Evolutionary conservation across 768 basidiomycete species (phyloP), one percentile per base, ranked within the genome.

Genomic region (Suillus cothurnatus): DNA sequence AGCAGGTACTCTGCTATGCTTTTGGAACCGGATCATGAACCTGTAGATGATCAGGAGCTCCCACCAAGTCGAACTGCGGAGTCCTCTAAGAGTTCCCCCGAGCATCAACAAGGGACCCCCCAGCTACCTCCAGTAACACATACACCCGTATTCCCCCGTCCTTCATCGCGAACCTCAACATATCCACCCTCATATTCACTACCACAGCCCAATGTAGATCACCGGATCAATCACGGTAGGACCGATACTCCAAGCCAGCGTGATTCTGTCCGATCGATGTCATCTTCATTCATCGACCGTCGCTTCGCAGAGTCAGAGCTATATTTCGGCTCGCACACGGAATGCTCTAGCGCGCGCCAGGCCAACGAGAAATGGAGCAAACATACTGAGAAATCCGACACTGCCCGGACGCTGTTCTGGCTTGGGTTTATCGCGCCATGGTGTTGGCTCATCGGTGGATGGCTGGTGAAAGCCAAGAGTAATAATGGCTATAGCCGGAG

Each of bases 361-460:
- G 65, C 64, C 38, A 64, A 68, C 21, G 19, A 63, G 14, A 64
- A 50, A n/a, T 67, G 72, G 76, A 26, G 23, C 26, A 15, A 59
- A 11, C 66, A 36, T 34, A 50, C 41, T 1, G 68, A 71, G 28
- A 64, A 64, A 7, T n/a, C 61, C 32, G 72, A 78, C 34, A 69
- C 85, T 0, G 80, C 85, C 3, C 82, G 84, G 70, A 83, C 88
- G 73, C 78, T 90, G n/a, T 92, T 92, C 77, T 92, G 88, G 88
- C 64, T 88, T 0, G 91, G 91, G 4, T 92, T 92, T 69, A 64
- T 91, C 56, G 88, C 84, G 55, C 91, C 91, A 0, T 85, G 89
- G 75, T 83, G 91, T 61, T 92, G 91, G 91, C 81, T 92, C 53
- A 80, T 92, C 17, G 91, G 90, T 0, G 91, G 91, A 5, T 92